Evolutionary conservation across 805 yeast species (phyloP).

Genomic region (Myxozyma udenii): DNA sequence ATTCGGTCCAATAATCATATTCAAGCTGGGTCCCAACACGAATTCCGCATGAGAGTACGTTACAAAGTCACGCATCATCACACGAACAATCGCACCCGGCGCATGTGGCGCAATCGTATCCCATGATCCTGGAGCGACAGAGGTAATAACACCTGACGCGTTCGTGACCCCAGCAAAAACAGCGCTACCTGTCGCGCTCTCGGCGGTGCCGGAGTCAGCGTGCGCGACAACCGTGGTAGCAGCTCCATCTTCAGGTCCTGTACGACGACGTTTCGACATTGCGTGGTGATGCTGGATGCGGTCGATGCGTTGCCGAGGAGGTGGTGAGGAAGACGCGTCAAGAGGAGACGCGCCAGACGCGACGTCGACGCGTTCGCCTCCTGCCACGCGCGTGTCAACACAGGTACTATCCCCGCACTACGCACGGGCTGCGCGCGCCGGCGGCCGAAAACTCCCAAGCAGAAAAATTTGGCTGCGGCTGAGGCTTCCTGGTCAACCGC

Average conservation of each 20-base stretch:
- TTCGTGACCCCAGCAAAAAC: neutral
- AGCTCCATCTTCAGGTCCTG: neutral
- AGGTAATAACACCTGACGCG: neutral
- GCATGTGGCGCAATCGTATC: conserved; percentile 29
- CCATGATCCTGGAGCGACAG: neutral
- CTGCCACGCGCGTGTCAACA: no score
- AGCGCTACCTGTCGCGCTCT: neutral
- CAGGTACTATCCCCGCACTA: no score
- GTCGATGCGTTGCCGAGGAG: neutral
- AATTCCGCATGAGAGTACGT: conserved; percentile 64
- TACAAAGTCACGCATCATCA: conserved; percentile 59
- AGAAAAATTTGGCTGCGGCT: no score
- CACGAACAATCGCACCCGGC: conserved; percentile 51
- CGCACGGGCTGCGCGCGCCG: no score
- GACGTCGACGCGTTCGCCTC: neutral
- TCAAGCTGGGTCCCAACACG: conserved; percentile 72
- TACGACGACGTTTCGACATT: neutral
- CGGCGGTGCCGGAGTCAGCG: neutral
- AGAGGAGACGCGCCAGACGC: neutral
- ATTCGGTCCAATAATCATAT: conserved; percentile 93
- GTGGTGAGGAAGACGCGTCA: neutral
- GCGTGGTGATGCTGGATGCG: neutral
- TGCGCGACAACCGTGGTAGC: neutral
- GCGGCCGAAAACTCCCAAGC: no score
- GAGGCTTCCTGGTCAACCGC: no score